phyloP scores from a whole-genome alignment of 2,329 filamentous ascomycete species.

The Chaetomiaceae sp. region DNA sequence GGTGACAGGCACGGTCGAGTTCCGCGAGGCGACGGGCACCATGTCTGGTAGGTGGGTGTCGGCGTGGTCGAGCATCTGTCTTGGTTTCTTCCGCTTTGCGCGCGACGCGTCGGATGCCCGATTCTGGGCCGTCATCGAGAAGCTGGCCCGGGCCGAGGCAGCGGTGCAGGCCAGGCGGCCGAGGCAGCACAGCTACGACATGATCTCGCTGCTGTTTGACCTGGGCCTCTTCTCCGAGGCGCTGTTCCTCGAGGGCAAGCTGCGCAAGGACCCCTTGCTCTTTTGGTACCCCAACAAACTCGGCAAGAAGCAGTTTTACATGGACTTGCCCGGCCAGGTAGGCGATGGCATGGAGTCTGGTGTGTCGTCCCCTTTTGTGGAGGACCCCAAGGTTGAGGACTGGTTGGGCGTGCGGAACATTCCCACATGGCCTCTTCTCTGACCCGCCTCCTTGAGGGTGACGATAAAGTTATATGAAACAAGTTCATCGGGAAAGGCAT shows the following conservation, averaged over 20 bases:
- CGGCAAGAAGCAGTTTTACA: background rate
- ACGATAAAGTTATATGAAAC: no score
- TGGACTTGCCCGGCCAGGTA: no score
- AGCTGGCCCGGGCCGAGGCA: constrained; percentile 11
- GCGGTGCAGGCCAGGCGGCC: background rate
- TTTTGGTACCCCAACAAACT: constrained; percentile 12
- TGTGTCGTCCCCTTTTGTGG: no score
- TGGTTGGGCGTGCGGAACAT: no score
- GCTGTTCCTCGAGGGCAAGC: constrained; percentile 5
- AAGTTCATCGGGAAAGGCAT: no score
- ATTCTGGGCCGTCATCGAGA: constrained; percentile 8
- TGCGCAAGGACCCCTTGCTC: background rate
- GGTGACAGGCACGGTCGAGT: constrained; percentile 30
- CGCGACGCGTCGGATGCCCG: constrained; percentile 5
- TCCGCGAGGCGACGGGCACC: constrained; percentile 34
- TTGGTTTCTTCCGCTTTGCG: constrained; percentile 26
- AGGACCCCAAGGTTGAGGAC: no score
- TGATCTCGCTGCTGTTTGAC: constrained; percentile 14
- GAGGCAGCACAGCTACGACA: constrained; percentile 2
- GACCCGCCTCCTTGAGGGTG: no score
- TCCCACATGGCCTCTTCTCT: no score
- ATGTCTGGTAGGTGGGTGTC: constrained; percentile 33
- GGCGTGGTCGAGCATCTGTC: constrained; percentile 33
- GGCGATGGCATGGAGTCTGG: no score
- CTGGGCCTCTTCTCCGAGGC: constrained; percentile 9